Percentiles rank a stretch among this genome's conserved stretches.
Conservation (phyloP, 2,329 filamentous ascomycete genomes). For the Akanthomyces muscarius region DNA sequence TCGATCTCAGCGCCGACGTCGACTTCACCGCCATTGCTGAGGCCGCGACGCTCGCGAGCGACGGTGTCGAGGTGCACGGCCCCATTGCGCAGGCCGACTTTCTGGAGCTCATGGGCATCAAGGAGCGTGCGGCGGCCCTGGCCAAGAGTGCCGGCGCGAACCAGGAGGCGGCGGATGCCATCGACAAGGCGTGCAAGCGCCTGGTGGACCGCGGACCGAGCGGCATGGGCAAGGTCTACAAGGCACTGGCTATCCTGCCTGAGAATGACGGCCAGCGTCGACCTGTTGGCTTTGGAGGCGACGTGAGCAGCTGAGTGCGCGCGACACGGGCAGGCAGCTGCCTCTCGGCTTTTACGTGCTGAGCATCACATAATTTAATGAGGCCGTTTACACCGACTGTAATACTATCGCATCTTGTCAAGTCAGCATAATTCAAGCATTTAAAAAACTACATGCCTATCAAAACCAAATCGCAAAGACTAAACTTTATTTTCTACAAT, state of each 20-base stretch:
- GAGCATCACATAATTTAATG: not conserved
- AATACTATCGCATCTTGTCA: not conserved
- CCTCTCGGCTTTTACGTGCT: not conserved
- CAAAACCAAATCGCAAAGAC: not conserved
- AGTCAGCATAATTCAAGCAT: not conserved
- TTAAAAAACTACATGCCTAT: not conserved
- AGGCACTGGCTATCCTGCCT: slow-evolving; percentile 85
- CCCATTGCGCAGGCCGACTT: slow-evolving; percentile 84
- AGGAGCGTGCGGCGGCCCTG: slow-evolving; percentile 68
- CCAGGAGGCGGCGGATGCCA: slow-evolving; percentile 50
- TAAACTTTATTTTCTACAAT: not conserved
- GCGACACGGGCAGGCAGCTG: not conserved
- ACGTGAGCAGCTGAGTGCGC: slow-evolving; percentile 33
- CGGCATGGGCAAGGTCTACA: slow-evolving; percentile 94
- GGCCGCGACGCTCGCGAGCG: slow-evolving; percentile 68
- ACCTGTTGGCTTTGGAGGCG: slow-evolving; percentile 90
- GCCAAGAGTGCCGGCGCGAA: slow-evolving; percentile 41
- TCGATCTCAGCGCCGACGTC: slow-evolving; percentile 88
- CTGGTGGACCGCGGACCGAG: slow-evolving; percentile 76
- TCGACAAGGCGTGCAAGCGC: slow-evolving; percentile 74
- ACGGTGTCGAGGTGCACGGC: slow-evolving; percentile 85
- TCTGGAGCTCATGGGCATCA: slow-evolving; percentile 75
- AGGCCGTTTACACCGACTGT: not conserved
- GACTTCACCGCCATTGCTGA: slow-evolving; percentile 88
- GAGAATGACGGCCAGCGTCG: slow-evolving; percentile 68